phyloP scores from a whole-genome alignment of 106 monocot species.

The Gastrodia elata region DNA sequence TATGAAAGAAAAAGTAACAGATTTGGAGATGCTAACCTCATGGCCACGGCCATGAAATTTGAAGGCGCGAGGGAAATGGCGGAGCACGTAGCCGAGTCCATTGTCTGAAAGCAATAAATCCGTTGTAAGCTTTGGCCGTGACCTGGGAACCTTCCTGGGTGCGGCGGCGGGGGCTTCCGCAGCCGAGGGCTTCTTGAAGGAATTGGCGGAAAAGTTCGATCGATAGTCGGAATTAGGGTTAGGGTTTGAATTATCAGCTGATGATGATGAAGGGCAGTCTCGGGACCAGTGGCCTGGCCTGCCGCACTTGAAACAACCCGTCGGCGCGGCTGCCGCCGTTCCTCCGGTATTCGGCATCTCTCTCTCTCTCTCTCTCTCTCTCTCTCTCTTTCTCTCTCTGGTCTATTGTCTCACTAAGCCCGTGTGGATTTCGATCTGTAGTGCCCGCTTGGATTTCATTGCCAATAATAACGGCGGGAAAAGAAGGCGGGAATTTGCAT shows the following conservation, averaged over 20 bases:
- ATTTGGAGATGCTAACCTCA: slow-evolving; percentile 36
- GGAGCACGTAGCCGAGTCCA: slow-evolving; percentile 84
- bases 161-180: slow-evolving; percentile 5
- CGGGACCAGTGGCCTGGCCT: slow-evolving; percentile 93
- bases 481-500: background rate
- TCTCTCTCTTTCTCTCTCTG: slow-evolving; percentile 19
- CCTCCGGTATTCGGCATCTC: slow-evolving; percentile 25
- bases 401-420: background rate
- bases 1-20: background rate
- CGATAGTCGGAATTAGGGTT: slow-evolving; percentile 24
- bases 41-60: slow-evolving; percentile 85
- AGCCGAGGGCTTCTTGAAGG: slow-evolving; percentile 4
- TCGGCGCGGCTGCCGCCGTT: slow-evolving; percentile 32
- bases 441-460: too few species aligned
- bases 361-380: slow-evolving; percentile 14
- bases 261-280: slow-evolving; percentile 67
- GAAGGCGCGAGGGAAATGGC: slow-evolving; percentile 71
- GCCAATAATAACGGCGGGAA: slow-evolving; percentile 1
- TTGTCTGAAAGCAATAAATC: slow-evolving; percentile 78
- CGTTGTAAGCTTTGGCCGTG: slow-evolving; percentile 86
- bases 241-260: slow-evolving; percentile 33
- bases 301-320: slow-evolving; percentile 95
- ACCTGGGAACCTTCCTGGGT: slow-evolving; percentile 41
- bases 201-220: slow-evolving; percentile 9
- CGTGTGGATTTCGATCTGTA: background rate